Base-by-base conservation (phyloP, 805 yeast species). In the Suhomyces faveliae region DNA sequence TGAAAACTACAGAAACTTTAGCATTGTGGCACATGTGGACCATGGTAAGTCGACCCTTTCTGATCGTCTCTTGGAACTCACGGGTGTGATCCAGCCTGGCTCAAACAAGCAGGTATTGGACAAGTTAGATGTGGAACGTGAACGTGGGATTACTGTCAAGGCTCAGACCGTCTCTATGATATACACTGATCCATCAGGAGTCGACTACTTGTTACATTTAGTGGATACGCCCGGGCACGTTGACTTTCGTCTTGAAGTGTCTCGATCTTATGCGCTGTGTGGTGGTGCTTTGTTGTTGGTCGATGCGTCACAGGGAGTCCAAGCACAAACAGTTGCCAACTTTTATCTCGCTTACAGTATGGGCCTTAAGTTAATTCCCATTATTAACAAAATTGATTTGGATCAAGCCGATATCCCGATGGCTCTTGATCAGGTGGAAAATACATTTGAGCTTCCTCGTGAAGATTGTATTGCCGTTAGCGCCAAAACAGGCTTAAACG, bases 141-240 rank as follows among this genome's bases (percentile, higher is more conserved):
- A 92, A 67, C 73, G 99, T 58, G 99, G 99, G 2, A 92, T 92
- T 58, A 92, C 99, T 0, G 94, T 92, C 47, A 92, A 92, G 66
- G 98, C 98, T 0, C 98, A 94, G 62, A 94, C 98, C 0, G 92
- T 96, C 58, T 79, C 96, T 0, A 94, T 92, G 97, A 76, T 94
- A 50, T 90, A 90, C 64, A 75, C 76, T 29, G 70, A 72, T 45
- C 70, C 71, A 1, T 73, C 80, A 7, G 80, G 81, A 2, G 71
- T 80, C 56, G 97, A 92, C 56, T 94, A 89, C 62, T 66, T 94
- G 46, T 70, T 92, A 40, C 97, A 92, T 71, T 71, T 92, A 40
- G 97, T 94, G 40, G 99, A 92, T 65, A 92, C 98, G 0, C 99
- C 99, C 0, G 99, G 99, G 0, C 99, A 92, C 64, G 98, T 94